Percentiles rank a stretch among this genome's conserved stretches.
phyloP scores from a whole-genome alignment of 176 grass and related monocot genomes.

The Zoysia japonica region DNA sequence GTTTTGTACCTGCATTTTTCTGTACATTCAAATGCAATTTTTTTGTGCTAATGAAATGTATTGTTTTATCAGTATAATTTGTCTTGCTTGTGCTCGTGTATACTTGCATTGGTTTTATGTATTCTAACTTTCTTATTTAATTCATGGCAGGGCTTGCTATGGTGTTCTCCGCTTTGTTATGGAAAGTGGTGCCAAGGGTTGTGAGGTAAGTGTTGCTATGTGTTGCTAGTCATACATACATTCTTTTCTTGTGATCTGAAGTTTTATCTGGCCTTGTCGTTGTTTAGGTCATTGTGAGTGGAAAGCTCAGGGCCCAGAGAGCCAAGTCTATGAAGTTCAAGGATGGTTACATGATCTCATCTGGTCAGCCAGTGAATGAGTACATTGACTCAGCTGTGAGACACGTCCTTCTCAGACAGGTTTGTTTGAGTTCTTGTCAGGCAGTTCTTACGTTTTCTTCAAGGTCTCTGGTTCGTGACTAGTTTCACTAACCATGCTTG shows the following conservation, averaged over 20 bases:
- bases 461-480: no score
- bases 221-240: not conserved
- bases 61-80: not conserved
- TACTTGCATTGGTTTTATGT: not conserved
- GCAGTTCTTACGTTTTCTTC: no score
- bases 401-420: constrained; percentile 81
- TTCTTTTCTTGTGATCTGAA: not conserved
- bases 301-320: constrained; percentile 72
- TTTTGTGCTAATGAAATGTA: not conserved
- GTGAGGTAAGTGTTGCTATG: constrained; percentile 42
- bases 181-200: constrained; percentile 93
- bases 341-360: constrained; percentile 89
- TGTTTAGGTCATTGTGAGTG: constrained; percentile 70
- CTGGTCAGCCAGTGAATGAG: constrained; percentile 69
- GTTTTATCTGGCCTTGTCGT: not conserved
- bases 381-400: constrained; percentile 77
- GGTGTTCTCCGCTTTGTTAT: constrained; percentile 93
- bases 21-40: not conserved
- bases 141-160: constrained; percentile 74
- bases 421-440: not conserved
- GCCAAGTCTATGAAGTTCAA: constrained; percentile 93
- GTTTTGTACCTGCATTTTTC: not conserved
- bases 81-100: not conserved
- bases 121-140: not conserved
- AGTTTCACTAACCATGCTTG: not conserved